Percentiles rank a stretch among this genome's conserved stretches.
These are phyloP conservation scores for Penicillium sp. DNA, from an alignment of 2,329 filamentous ascomycete species.

Conservation along the genomic window DNA sequence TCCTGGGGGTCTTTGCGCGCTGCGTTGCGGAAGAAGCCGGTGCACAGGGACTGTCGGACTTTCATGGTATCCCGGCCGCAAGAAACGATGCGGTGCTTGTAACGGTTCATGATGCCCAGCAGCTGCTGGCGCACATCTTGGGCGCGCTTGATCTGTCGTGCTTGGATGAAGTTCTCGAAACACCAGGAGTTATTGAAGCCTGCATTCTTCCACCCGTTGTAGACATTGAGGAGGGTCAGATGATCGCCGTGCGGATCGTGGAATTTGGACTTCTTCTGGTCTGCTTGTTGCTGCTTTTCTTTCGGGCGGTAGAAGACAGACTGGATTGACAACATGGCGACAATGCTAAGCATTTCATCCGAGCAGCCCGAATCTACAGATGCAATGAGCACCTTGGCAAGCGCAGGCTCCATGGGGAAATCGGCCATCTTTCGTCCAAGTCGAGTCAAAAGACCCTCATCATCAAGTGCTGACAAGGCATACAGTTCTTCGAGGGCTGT, in stretches of 20 bases:
- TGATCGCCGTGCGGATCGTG: constrained; percentile 94
- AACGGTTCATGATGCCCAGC: constrained; percentile 88
- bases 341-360: constrained; percentile 90
- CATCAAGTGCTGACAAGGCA: constrained; percentile 83
- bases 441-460: constrained; percentile 89
- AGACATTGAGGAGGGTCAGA: constrained; percentile 91
- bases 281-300: constrained; percentile 93
- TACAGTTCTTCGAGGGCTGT: constrained; percentile 95
- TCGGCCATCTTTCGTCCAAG: constrained; percentile 96
- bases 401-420: constrained; percentile 92
- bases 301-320: constrained; percentile 93
- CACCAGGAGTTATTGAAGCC: constrained; percentile 87
- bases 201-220: constrained; percentile 90
- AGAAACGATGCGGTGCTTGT: constrained; percentile 75
- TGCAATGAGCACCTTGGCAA: constrained; percentile 86
- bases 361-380: constrained; percentile 85
- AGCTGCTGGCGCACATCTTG: constrained; percentile 92
- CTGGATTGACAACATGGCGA: constrained; percentile 86
- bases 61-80: constrained; percentile 85
- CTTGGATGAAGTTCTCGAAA: constrained; percentile 96
- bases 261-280: constrained; percentile 97
- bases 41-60: constrained; percentile 84
- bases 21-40: constrained; percentile 92
- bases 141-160: constrained; percentile 79
- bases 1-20: constrained; percentile 94